Percentiles rank a stretch among this genome's conserved stretches.
Conservation (phyloP, 148 eudicot species). For the Beta vulgaris region DNA sequence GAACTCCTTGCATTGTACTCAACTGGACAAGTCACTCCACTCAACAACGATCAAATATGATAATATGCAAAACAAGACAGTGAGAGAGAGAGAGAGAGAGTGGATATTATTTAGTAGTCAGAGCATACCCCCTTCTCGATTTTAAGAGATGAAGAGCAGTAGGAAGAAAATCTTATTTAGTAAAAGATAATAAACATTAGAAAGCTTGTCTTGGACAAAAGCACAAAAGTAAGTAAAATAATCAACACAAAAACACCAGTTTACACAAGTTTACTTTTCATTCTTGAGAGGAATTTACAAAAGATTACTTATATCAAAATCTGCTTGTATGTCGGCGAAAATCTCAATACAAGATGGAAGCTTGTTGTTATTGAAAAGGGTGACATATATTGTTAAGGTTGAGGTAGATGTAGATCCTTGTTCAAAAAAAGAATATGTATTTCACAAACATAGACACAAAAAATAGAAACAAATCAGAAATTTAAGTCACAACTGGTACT, state of each 20-base stretch:
- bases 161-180: background rate
- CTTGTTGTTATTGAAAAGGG: background rate
- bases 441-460: background rate
- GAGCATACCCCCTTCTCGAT: background rate
- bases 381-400: background rate
- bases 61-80: too few species aligned
- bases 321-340: background rate
- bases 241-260: background rate
- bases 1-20: background rate
- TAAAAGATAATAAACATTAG: background rate
- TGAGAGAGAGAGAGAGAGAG: too few species aligned
- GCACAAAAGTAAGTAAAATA: background rate
- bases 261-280: too few species aligned
- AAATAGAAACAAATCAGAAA: background rate
- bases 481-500: background rate
- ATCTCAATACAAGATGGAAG: background rate
- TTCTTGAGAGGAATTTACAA: too few species aligned
- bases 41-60: too few species aligned
- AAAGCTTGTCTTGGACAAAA: background rate
- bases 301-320: background rate
- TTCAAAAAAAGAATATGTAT: background rate
- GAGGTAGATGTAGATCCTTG: too few species aligned
- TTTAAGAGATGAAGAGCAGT: background rate
- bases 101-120: too few species aligned
- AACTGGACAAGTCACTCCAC: too few species aligned